These are phyloP conservation scores for Lentinula lateritia DNA, from an alignment of 768 basidiomycete species.

Conservation along the genomic window DNA sequence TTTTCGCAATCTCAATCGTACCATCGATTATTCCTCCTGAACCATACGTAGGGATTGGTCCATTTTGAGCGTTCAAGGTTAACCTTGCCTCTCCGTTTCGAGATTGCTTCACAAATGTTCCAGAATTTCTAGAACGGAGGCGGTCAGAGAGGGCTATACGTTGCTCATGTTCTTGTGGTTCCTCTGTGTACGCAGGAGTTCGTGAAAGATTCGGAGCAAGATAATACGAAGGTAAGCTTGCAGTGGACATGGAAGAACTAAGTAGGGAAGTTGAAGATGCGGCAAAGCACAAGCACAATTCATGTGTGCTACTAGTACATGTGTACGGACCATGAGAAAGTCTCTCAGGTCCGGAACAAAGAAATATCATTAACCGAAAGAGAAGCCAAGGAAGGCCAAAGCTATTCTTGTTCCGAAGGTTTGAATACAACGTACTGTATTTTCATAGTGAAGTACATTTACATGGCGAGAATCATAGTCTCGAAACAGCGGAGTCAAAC, in stretches of 20 bases:
- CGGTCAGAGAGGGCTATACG: slow-evolving; percentile 42
- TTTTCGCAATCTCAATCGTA: slow-evolving; percentile 46
- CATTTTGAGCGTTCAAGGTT: slow-evolving; percentile 38
- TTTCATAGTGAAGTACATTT: no score
- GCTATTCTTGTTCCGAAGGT: no score
- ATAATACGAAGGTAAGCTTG: slow-evolving; percentile 46
- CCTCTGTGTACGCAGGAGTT: slow-evolving; percentile 45
- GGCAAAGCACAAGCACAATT: background rate
- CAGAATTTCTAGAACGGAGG: slow-evolving; percentile 31
- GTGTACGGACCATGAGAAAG: background rate
- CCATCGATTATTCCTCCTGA: slow-evolving; percentile 48
- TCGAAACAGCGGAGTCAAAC: background rate
- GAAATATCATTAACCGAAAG: no score
- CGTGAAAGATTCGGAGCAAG: slow-evolving; percentile 27
- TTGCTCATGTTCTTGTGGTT: slow-evolving; percentile 49
- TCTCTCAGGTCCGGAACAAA: background rate
- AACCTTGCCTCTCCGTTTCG: slow-evolving; percentile 49
- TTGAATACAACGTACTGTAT: no score
- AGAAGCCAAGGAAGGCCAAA: no score
- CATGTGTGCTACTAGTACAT: background rate
- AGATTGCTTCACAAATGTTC: slow-evolving; percentile 54
- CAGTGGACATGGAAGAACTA: slow-evolving; percentile 41
- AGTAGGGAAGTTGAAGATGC: background rate
- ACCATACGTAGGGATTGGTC: slow-evolving; percentile 58
- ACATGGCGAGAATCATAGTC: no score